Percentiles rank a stretch among this genome's conserved stretches.
phyloP scores from a whole-genome alignment of 768 basidiomycete genomes.

The Rhodotorula taiwanensis region DNA sequence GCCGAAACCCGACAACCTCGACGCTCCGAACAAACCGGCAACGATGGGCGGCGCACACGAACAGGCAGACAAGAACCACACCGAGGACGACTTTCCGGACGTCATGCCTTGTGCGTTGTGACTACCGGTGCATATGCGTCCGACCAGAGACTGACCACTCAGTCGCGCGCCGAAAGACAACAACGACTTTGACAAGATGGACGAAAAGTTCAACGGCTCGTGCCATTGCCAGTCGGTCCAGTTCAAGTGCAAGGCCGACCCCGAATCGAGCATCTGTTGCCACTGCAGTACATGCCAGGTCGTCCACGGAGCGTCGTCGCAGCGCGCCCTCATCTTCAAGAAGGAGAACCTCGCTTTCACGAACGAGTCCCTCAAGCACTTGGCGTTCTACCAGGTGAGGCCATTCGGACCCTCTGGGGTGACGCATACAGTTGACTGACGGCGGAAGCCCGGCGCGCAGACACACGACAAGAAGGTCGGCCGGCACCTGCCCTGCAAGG shows the following conservation, averaged over 20 bases:
- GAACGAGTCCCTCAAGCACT: neutral
- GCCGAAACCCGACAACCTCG: neutral
- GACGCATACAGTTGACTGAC: no score
- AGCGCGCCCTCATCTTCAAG: constrained; percentile 27
- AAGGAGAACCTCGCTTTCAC: constrained; percentile 23
- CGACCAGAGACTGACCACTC: no score
- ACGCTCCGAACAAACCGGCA: no score
- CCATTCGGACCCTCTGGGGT: no score
- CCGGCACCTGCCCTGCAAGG: constrained; percentile 25
- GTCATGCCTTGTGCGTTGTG: neutral
- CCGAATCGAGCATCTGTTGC: constrained; percentile 23
- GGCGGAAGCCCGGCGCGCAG: neutral
- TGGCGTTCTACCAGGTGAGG: constrained; percentile 22
- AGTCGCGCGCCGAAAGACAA: neutral
- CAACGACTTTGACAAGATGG: neutral
- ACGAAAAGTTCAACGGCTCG: constrained; percentile 3
- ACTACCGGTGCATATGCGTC: no score
- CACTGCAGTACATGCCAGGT: constrained; percentile 27
- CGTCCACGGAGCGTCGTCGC: constrained; percentile 18
- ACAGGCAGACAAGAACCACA: constrained; percentile 1
- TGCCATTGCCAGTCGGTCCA: constrained; percentile 24
- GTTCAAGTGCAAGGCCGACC: constrained; percentile 18
- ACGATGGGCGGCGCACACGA: constrained; percentile 15
- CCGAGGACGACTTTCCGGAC: neutral
- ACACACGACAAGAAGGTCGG: constrained; percentile 25